Evolutionary conservation across 345 rosid species (phyloP).

Genomic region (Microcos paniculata): DNA sequence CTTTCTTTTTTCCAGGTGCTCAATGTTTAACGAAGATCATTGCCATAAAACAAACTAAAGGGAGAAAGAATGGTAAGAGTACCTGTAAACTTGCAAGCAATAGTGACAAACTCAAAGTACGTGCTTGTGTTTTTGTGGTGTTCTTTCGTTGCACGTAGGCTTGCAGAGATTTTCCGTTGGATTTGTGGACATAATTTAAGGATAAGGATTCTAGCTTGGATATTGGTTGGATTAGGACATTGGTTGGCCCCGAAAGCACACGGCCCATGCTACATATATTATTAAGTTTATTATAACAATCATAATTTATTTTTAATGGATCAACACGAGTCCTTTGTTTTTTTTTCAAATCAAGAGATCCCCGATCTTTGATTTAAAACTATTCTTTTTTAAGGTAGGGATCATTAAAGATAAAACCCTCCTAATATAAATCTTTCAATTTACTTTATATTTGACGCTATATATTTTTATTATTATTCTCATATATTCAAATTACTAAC

Average conservation of each 20-base stretch:
- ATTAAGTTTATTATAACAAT: too few relatives aligned
- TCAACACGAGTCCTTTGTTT: too few relatives aligned
- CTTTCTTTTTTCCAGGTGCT: neutral
- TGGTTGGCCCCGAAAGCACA: neutral
- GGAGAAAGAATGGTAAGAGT: neutral
- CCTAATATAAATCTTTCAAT: too few relatives aligned
- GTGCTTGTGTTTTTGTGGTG: neutral
- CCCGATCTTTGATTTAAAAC: too few relatives aligned
- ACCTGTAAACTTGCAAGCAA: slow-evolving; percentile 3
- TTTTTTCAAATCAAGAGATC: too few relatives aligned
- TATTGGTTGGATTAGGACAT: slow-evolving; percentile 9
- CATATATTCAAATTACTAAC: too few relatives aligned
- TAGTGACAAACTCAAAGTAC: neutral
- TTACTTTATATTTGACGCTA: too few relatives aligned
- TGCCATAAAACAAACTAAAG: neutral
- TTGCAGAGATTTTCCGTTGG: neutral
- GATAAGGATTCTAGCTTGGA: slow-evolving; percentile 25
- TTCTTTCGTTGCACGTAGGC: neutral
- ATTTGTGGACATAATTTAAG: slow-evolving; percentile 2
- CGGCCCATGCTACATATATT: too few relatives aligned
- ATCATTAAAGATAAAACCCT: too few relatives aligned
- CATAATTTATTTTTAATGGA: too few relatives aligned
- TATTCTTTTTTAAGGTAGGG: too few relatives aligned
- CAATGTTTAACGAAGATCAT: slow-evolving; percentile 14
- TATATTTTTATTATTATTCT: too few relatives aligned